phyloP scores from a whole-genome alignment of 2,329 filamentous ascomycete species.

The Penicillium psychrosexuale region DNA sequence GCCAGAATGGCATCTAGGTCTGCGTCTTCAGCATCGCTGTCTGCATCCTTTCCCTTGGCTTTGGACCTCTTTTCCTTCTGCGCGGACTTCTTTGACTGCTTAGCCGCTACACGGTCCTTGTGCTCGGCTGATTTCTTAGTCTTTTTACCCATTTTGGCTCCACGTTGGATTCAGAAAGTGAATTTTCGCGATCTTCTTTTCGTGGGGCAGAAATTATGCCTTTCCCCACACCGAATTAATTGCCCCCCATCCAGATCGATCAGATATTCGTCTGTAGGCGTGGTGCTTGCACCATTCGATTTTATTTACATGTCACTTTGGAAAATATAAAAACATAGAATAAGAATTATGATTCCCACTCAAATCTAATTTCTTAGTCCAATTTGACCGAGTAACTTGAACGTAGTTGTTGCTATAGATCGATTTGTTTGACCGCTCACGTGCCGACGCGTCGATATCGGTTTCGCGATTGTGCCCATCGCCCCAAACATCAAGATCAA shows the following conservation, averaged over 20 bases:
- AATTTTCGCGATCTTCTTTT: constrained; percentile 9
- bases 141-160: constrained; percentile 49
- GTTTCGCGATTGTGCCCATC: constrained; percentile 13
- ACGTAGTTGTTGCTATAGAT: constrained; percentile 1
- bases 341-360: neutral
- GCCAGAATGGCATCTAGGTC: constrained; percentile 92
- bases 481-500: constrained; percentile 7
- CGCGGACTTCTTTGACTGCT: constrained; percentile 79
- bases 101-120: constrained; percentile 59
- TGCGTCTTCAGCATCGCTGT: constrained; percentile 86
- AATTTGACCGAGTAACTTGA: neutral
- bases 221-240: constrained; percentile 20
- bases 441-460: constrained; percentile 23
- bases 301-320: neutral
- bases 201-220: constrained; percentile 24
- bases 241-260: constrained; percentile 4
- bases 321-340: neutral
- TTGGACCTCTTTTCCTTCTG: constrained; percentile 78
- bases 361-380: neutral
- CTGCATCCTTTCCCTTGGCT: constrained; percentile 63
- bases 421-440: constrained; percentile 23
- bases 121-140: constrained; percentile 58
- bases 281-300: neutral
- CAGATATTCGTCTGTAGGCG: neutral
- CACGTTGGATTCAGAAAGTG: constrained; percentile 2